These are phyloP conservation scores for Marasmius sp. DNA, from an alignment of 1,284 basidiomycete species.

Conservation along the genomic window DNA sequence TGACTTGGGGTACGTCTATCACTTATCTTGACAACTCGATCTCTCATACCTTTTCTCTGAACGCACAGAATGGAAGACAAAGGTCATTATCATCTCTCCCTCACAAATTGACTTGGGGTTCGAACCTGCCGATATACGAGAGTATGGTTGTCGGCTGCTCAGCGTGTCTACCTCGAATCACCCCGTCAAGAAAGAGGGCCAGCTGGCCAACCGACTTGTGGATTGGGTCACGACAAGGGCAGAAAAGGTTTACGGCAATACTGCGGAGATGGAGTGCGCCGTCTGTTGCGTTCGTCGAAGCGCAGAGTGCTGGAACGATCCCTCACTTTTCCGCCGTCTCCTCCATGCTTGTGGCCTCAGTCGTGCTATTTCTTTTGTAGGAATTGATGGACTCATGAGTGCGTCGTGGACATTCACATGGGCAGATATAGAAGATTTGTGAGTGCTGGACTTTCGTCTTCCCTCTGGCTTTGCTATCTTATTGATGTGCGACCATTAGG, in stretches of 20 bases:
- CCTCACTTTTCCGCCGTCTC: slow-evolving; percentile 1
- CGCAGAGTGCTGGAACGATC: slow-evolving; percentile 15
- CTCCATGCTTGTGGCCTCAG: slow-evolving; percentile 8
- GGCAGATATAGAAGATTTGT: slow-evolving; percentile 9
- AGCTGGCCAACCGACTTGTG: neutral
- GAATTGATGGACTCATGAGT: slow-evolving; percentile 1
- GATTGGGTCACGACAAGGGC: neutral
- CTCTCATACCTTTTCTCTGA: no score
- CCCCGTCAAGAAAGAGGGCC: neutral
- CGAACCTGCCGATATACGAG: no score
- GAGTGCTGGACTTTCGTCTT: neutral
- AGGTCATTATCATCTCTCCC: no score
- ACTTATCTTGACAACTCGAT: no score
- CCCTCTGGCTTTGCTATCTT: neutral
- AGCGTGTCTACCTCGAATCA: no score
- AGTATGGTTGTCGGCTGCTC: no score
- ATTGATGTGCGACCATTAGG: neutral
- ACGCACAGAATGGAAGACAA: no score
- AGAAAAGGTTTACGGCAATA: neutral
- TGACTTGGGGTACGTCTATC: no score
- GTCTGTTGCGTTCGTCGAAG: slow-evolving; percentile 2
- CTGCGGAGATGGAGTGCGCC: neutral
- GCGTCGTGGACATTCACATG: slow-evolving; percentile 14
- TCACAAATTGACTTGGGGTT: no score
- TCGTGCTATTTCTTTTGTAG: slow-evolving; percentile 7